Percentiles rank a stretch among this genome's conserved stretches.
These are phyloP conservation scores for Phytophthora rubi DNA, from an alignment of 352 stramenopile genomes.

Conservation along the genomic window DNA sequence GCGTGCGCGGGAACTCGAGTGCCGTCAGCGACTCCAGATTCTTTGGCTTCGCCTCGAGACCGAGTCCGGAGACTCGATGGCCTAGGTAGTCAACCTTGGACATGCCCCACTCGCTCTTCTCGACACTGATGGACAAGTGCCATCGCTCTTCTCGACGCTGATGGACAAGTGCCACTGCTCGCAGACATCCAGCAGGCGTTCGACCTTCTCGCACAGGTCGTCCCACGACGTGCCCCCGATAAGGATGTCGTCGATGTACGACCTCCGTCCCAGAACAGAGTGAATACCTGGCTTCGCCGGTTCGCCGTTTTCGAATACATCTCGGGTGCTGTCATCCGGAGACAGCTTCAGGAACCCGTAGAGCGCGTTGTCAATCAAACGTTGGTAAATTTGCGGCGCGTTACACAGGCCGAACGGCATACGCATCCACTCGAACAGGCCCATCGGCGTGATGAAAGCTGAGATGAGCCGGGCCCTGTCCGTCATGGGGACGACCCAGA, in stretches of 20 bases:
- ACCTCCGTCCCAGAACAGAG: too few species aligned
- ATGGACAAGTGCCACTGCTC: constrained; percentile 25
- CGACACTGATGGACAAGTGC: too few species aligned
- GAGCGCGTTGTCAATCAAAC: constrained; percentile 31
- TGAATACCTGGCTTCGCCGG: too few species aligned
- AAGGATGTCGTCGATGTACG: too few species aligned
- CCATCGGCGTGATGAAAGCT: constrained; percentile 30
- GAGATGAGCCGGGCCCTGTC: constrained; percentile 21
- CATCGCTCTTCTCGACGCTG: constrained; percentile 23
- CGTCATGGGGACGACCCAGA: constrained; percentile 31
- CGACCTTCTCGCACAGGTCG: not conserved
- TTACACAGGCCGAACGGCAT: constrained; percentile 37
- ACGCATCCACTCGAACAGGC: constrained; percentile 26
- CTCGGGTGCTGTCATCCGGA: not conserved
- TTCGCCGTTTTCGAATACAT: not conserved
- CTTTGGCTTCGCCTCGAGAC: too few species aligned
- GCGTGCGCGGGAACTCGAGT: too few species aligned
- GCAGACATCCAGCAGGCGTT: constrained; percentile 12
- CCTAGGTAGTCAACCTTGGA: constrained; percentile 23
- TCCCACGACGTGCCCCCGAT: too few species aligned
- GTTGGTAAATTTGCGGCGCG: constrained; percentile 34
- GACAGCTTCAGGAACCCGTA: constrained; percentile 8
- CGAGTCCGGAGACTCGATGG: constrained; percentile 6
- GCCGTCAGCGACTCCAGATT: too few species aligned
- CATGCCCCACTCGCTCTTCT: constrained; percentile 5